A percentile compares a stretch with the other conserved stretches of the same genome.
phyloP scores from a whole-genome alignment of 306 rosid genomes.

The Pyrus communis region DNA sequence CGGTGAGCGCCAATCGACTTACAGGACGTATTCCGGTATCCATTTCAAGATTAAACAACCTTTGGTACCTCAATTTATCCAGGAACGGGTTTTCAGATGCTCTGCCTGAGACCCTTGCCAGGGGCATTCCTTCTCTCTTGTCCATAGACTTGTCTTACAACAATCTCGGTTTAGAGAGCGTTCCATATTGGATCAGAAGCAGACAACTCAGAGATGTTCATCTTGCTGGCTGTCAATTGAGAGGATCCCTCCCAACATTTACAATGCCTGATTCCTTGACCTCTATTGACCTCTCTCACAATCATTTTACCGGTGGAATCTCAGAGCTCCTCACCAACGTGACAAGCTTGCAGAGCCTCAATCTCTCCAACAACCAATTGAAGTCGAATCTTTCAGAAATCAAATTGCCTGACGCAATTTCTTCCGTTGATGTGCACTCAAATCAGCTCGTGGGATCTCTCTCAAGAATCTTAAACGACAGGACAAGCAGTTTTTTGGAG shows the following conservation, averaged over 20 bases:
- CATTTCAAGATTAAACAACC: constrained; percentile 62
- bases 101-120: constrained; percentile 45
- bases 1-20: constrained; percentile 58
- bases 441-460: constrained; percentile 66
- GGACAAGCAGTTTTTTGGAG: constrained; percentile 61
- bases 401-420: constrained; percentile 41
- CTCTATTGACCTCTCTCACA: constrained; percentile 83
- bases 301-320: constrained; percentile 48
- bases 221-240: constrained; percentile 77
- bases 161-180: constrained; percentile 59
- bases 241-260: constrained; percentile 67
- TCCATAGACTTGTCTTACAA: constrained; percentile 85
- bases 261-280: constrained; percentile 47
- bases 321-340: constrained; percentile 54
- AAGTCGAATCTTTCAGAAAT: constrained; percentile 53
- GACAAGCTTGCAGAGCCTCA: constrained; percentile 64
- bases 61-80: constrained; percentile 81
- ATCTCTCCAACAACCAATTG: constrained; percentile 78
- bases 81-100: constrained; percentile 66
- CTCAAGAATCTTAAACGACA: constrained; percentile 45
- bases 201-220: constrained; percentile 59
- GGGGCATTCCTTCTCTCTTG: constrained; percentile 71
- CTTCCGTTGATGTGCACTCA: constrained; percentile 59
- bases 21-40: constrained; percentile 63
- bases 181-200: constrained; percentile 81